Evolutionary conservation across 2,329 filamentous ascomycete species (phyloP).

Genomic region (Lachnellula cervina): DNA sequence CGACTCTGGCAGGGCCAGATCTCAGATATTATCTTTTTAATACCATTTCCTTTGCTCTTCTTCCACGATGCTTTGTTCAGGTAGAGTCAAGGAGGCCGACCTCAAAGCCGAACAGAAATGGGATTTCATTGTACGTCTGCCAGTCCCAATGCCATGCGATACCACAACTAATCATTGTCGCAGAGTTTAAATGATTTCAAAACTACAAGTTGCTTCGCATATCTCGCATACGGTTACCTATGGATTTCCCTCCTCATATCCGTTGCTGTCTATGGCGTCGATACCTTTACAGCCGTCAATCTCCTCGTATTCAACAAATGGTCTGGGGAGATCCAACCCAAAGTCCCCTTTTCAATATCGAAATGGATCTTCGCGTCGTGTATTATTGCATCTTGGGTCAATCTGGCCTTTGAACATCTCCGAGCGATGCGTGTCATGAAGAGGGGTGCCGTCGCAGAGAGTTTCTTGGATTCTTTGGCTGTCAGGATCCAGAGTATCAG

Average conservation of each 20-base stretch:
- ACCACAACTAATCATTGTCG: slow-evolving; percentile 6
- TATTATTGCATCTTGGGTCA: slow-evolving; percentile 84
- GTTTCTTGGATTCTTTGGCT: slow-evolving; percentile 83
- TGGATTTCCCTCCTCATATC: slow-evolving; percentile 77
- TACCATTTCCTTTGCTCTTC: slow-evolving; percentile 2
- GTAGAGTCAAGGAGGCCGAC: slow-evolving; percentile 57
- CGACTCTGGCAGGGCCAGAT: slow-evolving; percentile 17
- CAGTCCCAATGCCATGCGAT: background rate
- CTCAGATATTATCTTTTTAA: slow-evolving; percentile 8
- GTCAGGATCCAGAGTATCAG: slow-evolving; percentile 79
- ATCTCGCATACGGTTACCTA: slow-evolving; percentile 78
- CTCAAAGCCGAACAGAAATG: slow-evolving; percentile 84
- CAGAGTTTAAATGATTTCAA: slow-evolving; percentile 73
- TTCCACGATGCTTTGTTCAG: slow-evolving; percentile 60
- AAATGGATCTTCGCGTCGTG: slow-evolving; percentile 95
- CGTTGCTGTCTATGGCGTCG: slow-evolving; percentile 78
- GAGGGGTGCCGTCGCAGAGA: slow-evolving; percentile 81
- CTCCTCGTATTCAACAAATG: slow-evolving; percentile 84
- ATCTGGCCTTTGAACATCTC: slow-evolving; percentile 75
- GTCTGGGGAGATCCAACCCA: slow-evolving; percentile 77
- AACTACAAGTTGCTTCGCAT: slow-evolving; percentile 69
- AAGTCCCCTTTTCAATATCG: slow-evolving; percentile 69
- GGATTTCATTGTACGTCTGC: slow-evolving; percentile 75
- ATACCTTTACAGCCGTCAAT: slow-evolving; percentile 91
- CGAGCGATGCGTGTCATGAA: slow-evolving; percentile 76